Percentiles rank a stretch among this genome's conserved stretches.
Evolutionary conservation across 257 asterid genomes (phyloP).

Genomic region (Jaltomata sinuosa): DNA sequence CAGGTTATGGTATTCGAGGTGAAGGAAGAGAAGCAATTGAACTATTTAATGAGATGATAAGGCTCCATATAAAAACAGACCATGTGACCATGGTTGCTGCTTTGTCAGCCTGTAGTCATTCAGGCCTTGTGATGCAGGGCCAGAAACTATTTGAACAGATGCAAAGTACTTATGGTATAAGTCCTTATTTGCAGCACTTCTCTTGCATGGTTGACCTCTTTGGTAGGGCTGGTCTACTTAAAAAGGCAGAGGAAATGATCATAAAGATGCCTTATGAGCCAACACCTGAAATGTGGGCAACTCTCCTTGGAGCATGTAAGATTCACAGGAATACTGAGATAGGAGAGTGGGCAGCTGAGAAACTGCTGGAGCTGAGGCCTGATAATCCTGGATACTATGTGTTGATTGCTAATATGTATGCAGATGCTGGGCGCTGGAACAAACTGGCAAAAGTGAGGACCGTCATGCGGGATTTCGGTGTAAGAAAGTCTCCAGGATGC

Average conservation of each 20-base stretch:
- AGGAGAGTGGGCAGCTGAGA: constrained; percentile 91
- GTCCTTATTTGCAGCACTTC: constrained; percentile 64
- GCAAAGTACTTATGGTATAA: constrained; percentile 40
- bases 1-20: constrained; percentile 78
- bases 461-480: constrained; percentile 69
- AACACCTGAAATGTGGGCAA: constrained; percentile 78
- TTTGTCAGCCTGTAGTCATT: constrained; percentile 84
- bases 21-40: constrained; percentile 52
- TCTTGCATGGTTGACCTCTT: constrained; percentile 81
- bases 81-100: constrained; percentile 68
- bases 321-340: constrained; percentile 56
- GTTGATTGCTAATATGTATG: constrained; percentile 84
- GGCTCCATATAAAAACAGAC: constrained; percentile 53
- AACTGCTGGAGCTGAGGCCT: constrained; percentile 59
- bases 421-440: constrained; percentile 67
- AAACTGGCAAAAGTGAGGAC: constrained; percentile 62
- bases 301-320: constrained; percentile 77
- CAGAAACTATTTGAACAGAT: constrained; percentile 46
- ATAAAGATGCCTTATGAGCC: constrained; percentile 55
- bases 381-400: constrained; percentile 64
- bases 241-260: constrained; percentile 46
- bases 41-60: constrained; percentile 62
- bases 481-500: constrained; percentile 72
- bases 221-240: constrained; percentile 73
- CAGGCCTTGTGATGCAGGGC: constrained; percentile 67